Evolutionary conservation across 495 filamentous ascomycete genomes (phyloP), one percentile per base, ranked within the genome.

Genomic region (Cairneyella variabilis): DNA sequence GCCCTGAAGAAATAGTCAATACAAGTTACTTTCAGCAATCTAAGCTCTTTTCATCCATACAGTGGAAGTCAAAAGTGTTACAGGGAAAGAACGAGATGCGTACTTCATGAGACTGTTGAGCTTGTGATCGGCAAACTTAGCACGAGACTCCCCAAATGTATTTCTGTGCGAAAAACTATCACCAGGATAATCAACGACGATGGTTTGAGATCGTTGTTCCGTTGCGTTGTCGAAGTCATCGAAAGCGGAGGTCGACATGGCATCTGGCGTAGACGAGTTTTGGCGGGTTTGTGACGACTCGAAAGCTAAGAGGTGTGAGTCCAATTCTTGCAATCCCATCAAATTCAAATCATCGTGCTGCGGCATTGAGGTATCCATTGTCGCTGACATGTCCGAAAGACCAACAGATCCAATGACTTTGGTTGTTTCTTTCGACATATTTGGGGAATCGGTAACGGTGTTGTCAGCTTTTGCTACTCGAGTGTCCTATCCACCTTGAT

Each of bases 281-380:
- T 38, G 17, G 3, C 17, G 42, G n/a, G 27, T 40, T 54, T 56
- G 36, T 27, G 60, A 50, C 10, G 49, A 42, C 16, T 63, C 57
- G 38, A 64, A 60, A 40, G 58, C 56, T 38, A 46, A 51, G 20
- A 61, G 52, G 45, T 61, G 58, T 26, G 61, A 61, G 32, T 65
- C 62, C 27, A 65, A 41, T 55, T 65, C 63, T 60, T 56, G 51
- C 10, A 65, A 44, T 7, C 63, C 63, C 63, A 65, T 65, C 57
- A 65, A 54, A 58, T 47, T 54, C 12, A 63, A 34, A 43, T 64
- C 62, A 56, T 64, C 58, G 37, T 53, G 54, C 3, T 56, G 55
- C 12, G 48, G 37, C 20, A 60, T 45, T 16, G 59, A 56, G 47
- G 22, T 53, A 23, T 63, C 63, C 53, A 63, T 53, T 34, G 48